These are phyloP conservation scores for Sugiyamaella qingdaonensis DNA, from an alignment of 805 yeast species.

Conservation along the genomic window DNA sequence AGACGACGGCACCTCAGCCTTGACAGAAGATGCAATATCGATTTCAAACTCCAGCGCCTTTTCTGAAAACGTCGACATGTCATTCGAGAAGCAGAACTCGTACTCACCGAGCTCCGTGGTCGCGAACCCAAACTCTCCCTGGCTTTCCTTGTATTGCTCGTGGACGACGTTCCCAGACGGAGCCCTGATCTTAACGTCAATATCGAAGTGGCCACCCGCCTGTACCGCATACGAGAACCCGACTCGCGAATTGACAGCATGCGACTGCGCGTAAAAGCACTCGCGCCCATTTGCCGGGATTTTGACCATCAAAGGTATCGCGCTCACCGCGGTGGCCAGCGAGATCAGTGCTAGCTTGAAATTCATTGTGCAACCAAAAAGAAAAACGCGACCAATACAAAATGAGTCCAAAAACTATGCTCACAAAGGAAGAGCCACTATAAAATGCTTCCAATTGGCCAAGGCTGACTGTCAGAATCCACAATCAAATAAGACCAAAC, in stretches of 20 bases:
- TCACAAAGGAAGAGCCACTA: too few relatives aligned
- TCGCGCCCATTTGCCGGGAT: constrained; percentile 70
- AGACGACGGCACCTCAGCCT: constrained; percentile 55
- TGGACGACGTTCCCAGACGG: constrained; percentile 55
- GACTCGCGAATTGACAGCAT: constrained; percentile 52
- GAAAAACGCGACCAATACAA: too few relatives aligned
- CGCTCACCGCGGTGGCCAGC: constrained; percentile 7
- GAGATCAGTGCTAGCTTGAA: background rate
- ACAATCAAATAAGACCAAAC: too few relatives aligned
- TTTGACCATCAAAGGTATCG: constrained; percentile 63
- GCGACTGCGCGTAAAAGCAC: constrained; percentile 70
- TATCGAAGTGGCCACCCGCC: constrained; percentile 74
- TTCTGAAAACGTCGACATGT: constrained; percentile 75
- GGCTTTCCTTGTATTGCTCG: constrained; percentile 58
- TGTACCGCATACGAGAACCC: constrained; percentile 82
- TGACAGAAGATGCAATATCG: constrained; percentile 42
- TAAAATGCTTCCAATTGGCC: too few relatives aligned
- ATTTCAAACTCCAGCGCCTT: constrained; percentile 84
- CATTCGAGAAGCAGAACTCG: constrained; percentile 80
- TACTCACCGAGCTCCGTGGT: constrained; percentile 74
- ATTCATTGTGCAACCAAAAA: background rate
- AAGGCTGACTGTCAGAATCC: too few relatives aligned
- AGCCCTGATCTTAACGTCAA: constrained; percentile 56
- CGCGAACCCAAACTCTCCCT: constrained; percentile 71
- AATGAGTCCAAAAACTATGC: too few relatives aligned